phyloP scores from a whole-genome alignment of 1,284 basidiomycete genomes.

The Lentinula novae-zelandiae region DNA sequence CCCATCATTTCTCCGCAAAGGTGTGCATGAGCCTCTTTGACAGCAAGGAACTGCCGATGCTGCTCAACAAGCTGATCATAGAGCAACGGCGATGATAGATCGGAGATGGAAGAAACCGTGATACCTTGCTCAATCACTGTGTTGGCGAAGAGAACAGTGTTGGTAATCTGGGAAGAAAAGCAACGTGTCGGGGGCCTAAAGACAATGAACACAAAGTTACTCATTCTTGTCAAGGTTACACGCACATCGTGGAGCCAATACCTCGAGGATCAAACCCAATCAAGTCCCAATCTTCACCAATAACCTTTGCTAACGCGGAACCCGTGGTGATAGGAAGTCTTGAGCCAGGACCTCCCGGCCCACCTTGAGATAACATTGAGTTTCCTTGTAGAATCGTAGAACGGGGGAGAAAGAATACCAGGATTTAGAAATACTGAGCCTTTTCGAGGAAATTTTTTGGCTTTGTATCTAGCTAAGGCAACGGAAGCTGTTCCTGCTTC shows the following conservation, averaged over 20 bases:
- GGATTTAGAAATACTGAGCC: constrained; percentile 25
- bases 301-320: constrained; percentile 8
- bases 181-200: constrained; percentile 31
- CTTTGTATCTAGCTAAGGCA: constrained; percentile 24
- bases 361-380: constrained; percentile 17
- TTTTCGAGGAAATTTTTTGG: constrained; percentile 20
- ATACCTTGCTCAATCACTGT: constrained; percentile 34
- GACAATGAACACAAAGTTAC: background rate
- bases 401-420: constrained; percentile 12
- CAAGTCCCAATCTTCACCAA: constrained; percentile 35
- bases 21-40: constrained; percentile 32
- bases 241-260: constrained; percentile 32
- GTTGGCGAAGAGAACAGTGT: constrained; percentile 31
- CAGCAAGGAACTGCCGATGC: constrained; percentile 28
- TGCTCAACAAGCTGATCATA: constrained; percentile 29
- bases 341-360: constrained; percentile 25
- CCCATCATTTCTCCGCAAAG: constrained; percentile 36
- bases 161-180: constrained; percentile 25
- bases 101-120: constrained; percentile 25
- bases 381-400: background rate
- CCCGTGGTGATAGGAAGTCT: constrained; percentile 11
- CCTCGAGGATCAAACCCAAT: constrained; percentile 42
- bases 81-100: constrained; percentile 23
- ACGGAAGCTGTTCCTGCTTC: constrained; percentile 24
- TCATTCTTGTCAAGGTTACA: background rate